phyloP scores from a whole-genome alignment of 1,284 basidiomycete genomes.

The Ganoderma sp. region DNA sequence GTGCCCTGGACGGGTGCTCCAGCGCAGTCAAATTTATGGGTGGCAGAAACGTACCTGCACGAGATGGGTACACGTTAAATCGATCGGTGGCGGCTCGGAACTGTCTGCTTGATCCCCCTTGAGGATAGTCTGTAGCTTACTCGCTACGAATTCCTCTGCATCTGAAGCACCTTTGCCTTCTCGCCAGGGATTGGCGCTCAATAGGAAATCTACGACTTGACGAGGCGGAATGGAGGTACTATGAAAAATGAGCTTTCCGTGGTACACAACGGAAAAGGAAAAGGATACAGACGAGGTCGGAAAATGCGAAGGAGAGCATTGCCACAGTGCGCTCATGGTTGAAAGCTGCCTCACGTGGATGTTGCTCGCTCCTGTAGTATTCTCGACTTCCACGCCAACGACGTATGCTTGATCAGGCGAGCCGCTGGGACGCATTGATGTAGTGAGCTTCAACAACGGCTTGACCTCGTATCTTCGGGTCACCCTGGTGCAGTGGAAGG shows the following conservation, averaged over 20 bases:
- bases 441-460: conserved; percentile 57
- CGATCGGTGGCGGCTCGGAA: conserved; percentile 59
- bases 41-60: conserved; percentile 42
- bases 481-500: conserved; percentile 63
- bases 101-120: conserved; percentile 51
- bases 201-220: conserved; percentile 55
- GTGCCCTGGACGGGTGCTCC: conserved; percentile 28
- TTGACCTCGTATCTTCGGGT: conserved; percentile 64
- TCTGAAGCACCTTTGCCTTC: conserved; percentile 47
- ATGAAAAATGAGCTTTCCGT: conserved; percentile 4
- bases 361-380: conserved; percentile 48
- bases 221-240: conserved; percentile 55
- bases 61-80: conserved; percentile 57
- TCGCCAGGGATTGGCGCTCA: conserved; percentile 51
- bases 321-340: conserved; percentile 70
- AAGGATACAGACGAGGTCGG: conserved; percentile 49
- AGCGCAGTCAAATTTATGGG: not conserved
- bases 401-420: conserved; percentile 56
- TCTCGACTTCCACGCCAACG: conserved; percentile 64
- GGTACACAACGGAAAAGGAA: not conserved
- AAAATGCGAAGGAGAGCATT: conserved; percentile 47
- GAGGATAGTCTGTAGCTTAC: conserved; percentile 59
- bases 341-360: conserved; percentile 62
- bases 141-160: conserved; percentile 56
- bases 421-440: conserved; percentile 55